phyloP scores from a whole-genome alignment of 208 protist genomes.

The Leishmania lainsoni region DNA sequence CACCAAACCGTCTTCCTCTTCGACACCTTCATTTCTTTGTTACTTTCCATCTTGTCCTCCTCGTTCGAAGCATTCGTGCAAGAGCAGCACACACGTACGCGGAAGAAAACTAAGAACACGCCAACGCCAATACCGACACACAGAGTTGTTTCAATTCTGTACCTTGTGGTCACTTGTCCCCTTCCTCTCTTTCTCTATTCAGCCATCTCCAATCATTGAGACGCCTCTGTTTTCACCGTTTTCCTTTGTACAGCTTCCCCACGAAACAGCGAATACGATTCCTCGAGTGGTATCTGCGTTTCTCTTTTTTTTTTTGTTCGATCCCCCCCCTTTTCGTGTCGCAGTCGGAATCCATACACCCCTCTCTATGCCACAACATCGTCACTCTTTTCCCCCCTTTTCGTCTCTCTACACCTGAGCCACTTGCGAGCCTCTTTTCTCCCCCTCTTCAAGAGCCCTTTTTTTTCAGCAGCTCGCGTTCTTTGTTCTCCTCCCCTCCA shows the following conservation, averaged over 20 bases:
- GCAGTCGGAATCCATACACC: background rate
- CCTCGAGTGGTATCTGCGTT: constrained; percentile 3
- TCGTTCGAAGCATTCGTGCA: constrained; percentile 2
- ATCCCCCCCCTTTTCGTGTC: background rate
- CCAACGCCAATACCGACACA: background rate
- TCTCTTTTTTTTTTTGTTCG: background rate
- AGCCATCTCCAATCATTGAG: background rate
- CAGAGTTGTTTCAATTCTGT: background rate
- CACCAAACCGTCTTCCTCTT: background rate
- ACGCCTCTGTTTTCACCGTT: background rate
- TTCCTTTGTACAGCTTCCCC: background rate
- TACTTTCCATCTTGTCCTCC: background rate
- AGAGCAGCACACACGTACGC: constrained; percentile 2
- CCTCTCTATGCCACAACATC: background rate
- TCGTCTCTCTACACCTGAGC: background rate
- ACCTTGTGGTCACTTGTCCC: constrained; percentile 6
- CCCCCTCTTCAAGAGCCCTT: background rate
- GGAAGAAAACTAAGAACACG: background rate
- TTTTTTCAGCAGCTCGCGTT: background rate
- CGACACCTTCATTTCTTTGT: background rate
- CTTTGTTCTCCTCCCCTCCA: background rate
- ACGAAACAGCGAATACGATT: background rate
- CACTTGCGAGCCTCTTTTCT: background rate
- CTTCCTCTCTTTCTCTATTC: constrained; percentile 4
- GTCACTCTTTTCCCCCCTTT: background rate